Percentiles rank a stretch among this genome's conserved stretches.
phyloP scores from a whole-genome alignment of 2,329 filamentous ascomycete genomes.

The Orbilia brochopaga region DNA sequence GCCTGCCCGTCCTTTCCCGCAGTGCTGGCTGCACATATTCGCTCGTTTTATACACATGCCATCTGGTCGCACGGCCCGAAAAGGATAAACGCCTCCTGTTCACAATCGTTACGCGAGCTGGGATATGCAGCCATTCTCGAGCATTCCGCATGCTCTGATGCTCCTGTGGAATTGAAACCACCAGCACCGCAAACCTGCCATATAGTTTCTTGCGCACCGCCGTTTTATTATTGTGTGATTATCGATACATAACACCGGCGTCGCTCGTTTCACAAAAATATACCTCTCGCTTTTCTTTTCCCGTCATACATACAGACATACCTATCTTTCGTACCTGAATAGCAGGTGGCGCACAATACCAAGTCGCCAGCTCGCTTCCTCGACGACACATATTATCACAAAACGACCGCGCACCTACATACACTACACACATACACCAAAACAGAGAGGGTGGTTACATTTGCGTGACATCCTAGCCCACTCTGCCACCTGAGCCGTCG shows the following conservation, averaged over 20 bases:
- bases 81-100: conserved; percentile 31
- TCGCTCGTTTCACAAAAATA: conserved; percentile 39
- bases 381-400: conserved; percentile 9
- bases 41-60: conserved; percentile 24
- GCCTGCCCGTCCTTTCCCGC: conserved; percentile 5
- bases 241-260: conserved; percentile 15
- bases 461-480: conserved; percentile 33
- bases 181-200: conserved; percentile 4
- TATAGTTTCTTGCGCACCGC: conserved; percentile 22
- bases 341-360: conserved; percentile 24
- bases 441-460: conserved; percentile 36
- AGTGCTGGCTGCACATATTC: conserved; percentile 19
- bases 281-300: conserved; percentile 27
- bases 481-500: conserved; percentile 21
- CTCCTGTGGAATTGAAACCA: conserved; percentile 14
- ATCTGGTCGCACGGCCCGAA: conserved; percentile 47
- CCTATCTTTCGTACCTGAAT: conserved; percentile 25
- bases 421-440: conserved; percentile 1
- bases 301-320: not conserved
- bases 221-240: conserved; percentile 5
- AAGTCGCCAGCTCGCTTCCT: conserved; percentile 10
- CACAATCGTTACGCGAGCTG: conserved; percentile 43
- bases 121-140: conserved; percentile 29
- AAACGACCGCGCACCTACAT: too few relatives aligned
- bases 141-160: conserved; percentile 17